phyloP scores from a whole-genome alignment of 2,329 filamentous ascomycete genomes.

The Calonectria pseudoturangicola region DNA sequence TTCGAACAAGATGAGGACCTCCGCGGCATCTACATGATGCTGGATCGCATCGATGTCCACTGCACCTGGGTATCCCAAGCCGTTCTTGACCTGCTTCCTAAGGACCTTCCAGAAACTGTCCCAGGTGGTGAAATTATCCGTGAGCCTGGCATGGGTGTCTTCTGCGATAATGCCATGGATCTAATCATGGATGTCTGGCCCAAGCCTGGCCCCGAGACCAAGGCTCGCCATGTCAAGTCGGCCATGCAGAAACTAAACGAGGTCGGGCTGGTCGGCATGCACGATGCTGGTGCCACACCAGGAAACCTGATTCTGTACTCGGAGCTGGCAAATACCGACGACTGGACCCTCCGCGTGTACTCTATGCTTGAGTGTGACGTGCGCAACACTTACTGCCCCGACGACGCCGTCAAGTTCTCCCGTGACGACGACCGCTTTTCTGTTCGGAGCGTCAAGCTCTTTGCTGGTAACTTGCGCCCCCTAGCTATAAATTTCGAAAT shows the following conservation, averaged over 20 bases:
- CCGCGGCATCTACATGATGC: conserved; percentile 77
- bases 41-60: conserved; percentile 82
- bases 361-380: conserved; percentile 80
- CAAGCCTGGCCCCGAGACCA: conserved; percentile 71
- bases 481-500: background rate
- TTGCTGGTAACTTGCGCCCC: conserved; percentile 70
- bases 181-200: conserved; percentile 75
- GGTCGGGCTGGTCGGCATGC: conserved; percentile 80
- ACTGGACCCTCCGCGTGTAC: conserved; percentile 79
- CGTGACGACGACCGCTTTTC: conserved; percentile 70
- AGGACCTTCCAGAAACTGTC: conserved; percentile 69
- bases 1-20: conserved; percentile 72
- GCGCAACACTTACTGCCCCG: conserved; percentile 78
- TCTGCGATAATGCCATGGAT: conserved; percentile 84
- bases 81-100: conserved; percentile 76
- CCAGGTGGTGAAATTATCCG: conserved; percentile 79
- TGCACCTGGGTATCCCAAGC: conserved; percentile 81
- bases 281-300: conserved; percentile 79
- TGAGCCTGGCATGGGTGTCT: conserved; percentile 78
- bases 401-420: conserved; percentile 66
- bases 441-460: conserved; percentile 80
- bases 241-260: conserved; percentile 79
- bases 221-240: conserved; percentile 72
- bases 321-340: conserved; percentile 66
- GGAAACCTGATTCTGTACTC: conserved; percentile 73